Evolutionary conservation across 495 filamentous ascomycete species (phyloP), one percentile per base, ranked within the genome.

Genomic region (Letharia lupina): DNA sequence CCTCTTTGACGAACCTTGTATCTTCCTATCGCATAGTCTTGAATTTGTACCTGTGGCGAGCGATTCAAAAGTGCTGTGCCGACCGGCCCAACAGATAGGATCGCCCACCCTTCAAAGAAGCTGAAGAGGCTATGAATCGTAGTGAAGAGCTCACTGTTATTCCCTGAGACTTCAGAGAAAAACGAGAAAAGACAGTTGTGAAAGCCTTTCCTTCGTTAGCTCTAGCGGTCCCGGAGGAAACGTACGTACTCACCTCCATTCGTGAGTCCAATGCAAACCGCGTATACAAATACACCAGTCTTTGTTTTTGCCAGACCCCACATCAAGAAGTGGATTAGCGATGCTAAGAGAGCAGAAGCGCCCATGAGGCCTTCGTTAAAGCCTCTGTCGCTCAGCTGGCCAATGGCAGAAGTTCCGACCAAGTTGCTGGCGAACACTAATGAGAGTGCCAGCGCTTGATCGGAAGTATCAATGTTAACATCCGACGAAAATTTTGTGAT

Each of bases 401-500:
- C 67, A 59, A 67, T 42, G 23, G 44, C 20, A 45, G 59, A 69
- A 28, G 59, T 69, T n/a, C 64, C 64, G 13, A 67, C 35, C 41
- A 69, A 67, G 37, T 63, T 65, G 41, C 64, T 60, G 4, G 40
- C 48, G 10, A 62, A 60, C 12, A 50, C 48, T n/a, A 67, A 33
- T 2, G 67, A 67, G 20, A 69, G 42, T 41, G 67, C 58, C 28
- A 69, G 54, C 7, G 65, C 67, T 62, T 67, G 67, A 41, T 69
- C 67, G 13, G 67, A 62, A 8, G 64, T 41, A 39, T 42, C 37
- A 42, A 69, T 15, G 0, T 39, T 40, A 23, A 69, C 16, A 52
- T 69, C 68, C 47, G 56, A 44, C 28, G 35, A 67, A 31, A 68
- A 69, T 28, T 39, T 61, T 18, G 66, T 61, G 41, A 69, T 68